Base-by-base conservation (phyloP, 257 asterid genomes). In the Thymus quinquecostatus region DNA sequence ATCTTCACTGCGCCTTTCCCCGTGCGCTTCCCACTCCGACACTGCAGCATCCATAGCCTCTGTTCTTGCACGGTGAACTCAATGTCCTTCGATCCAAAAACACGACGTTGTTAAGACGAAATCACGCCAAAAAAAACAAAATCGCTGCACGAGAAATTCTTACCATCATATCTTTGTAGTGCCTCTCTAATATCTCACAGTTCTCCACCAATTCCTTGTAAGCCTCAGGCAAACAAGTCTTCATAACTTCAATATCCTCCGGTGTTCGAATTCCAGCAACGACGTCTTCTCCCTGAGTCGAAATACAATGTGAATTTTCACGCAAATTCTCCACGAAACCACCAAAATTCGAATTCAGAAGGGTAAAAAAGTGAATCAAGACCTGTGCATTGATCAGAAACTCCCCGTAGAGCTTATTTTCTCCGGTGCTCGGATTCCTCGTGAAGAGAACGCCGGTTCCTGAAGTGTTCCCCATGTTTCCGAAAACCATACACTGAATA, bases 141-240 rank as follows among this genome's bases (percentile, higher is more conserved):
- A n/a, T 51, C 30, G 38, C 40, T 43, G 7, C 8, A 29, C 13
- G 3, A 50, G 13, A 11, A n/a, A 45, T 30, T 3, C 14, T 76
- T 86, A 91, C 99, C 99, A 94, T 94, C 99, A 94, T 94, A 59
- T 94, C 99, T 79, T 88, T 94, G 85, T 91, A 94, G 68, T 94
- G 99, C 10, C 75, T 64, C 78, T 94, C 98, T 58, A 94, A 79
- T 61, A 94, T 94, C 76, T 86, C 90, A 68, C 99, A 94, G 21
- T 94, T 94, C 70, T 91, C 96, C 10, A 91, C 92, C 36, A 94
- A 86, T 65, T 91, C 99, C 64, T 66, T 76, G 81, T 91, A 91
- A 62, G 99, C 97, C 56, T 91, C 92, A 49, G 98, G 97, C 95
- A 94, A 86, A 54, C 86, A 81, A 5, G 75, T 76, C 77, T 86